These are phyloP conservation scores for Leccinum holopus DNA, from an alignment of 1,284 basidiomycete species.

Conservation along the genomic window DNA sequence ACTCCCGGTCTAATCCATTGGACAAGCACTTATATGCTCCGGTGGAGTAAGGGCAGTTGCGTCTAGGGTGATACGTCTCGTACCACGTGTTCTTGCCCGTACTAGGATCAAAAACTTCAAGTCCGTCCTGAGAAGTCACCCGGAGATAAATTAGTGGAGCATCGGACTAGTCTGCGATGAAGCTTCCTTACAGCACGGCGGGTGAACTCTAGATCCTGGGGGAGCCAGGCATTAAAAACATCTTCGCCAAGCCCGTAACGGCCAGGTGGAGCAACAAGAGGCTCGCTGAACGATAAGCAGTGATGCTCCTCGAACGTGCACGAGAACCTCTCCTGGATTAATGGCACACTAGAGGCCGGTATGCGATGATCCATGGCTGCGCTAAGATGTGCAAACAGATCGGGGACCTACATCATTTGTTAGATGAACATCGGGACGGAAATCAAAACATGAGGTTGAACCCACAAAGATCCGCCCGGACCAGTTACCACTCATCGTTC, in stretches of 20 bases:
- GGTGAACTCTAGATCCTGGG: slow-evolving; percentile 34
- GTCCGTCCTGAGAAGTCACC: slow-evolving; percentile 35
- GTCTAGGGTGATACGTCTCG: slow-evolving; percentile 41
- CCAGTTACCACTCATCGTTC: slow-evolving; percentile 44
- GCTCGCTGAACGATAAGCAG: slow-evolving; percentile 39
- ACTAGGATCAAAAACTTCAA: slow-evolving; percentile 40
- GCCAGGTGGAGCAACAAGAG: slow-evolving; percentile 37
- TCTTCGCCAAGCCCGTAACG: slow-evolving; percentile 38
- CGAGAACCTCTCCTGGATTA: slow-evolving; percentile 40
- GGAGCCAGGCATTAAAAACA: slow-evolving; percentile 48
- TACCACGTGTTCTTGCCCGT: slow-evolving; percentile 40
- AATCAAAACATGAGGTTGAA: slow-evolving; percentile 12
- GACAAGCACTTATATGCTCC: slow-evolving; percentile 33
- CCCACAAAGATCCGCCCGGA: slow-evolving; percentile 41
- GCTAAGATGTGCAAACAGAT: slow-evolving; percentile 25
- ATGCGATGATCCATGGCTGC: slow-evolving; percentile 23
- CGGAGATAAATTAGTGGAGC: slow-evolving; percentile 14
- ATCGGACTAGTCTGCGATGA: slow-evolving; percentile 1
- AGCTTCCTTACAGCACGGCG: slow-evolving; percentile 35
- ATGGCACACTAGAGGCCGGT: slow-evolving; percentile 22
- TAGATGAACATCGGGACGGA: slow-evolving; percentile 14
- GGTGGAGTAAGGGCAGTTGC: slow-evolving; percentile 35
- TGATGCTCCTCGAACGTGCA: slow-evolving; percentile 47
- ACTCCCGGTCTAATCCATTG: slow-evolving; percentile 22
- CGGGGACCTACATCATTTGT: slow-evolving; percentile 26